phyloP scores from a whole-genome alignment of 2,329 filamentous ascomycete genomes.

The Endocalyx cinctus region DNA sequence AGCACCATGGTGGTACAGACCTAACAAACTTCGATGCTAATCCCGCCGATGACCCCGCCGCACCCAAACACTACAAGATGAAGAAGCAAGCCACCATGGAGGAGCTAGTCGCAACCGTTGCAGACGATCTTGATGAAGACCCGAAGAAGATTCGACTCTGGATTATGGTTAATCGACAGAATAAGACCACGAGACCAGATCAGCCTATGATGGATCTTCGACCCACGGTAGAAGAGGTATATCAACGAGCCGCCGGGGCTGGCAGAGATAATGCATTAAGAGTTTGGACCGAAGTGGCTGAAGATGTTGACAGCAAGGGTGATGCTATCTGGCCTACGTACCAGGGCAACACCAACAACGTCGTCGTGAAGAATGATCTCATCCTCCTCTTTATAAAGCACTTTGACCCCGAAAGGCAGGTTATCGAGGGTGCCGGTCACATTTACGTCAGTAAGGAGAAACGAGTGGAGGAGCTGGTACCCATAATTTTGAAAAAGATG shows the following conservation, averaged over 20 bases:
- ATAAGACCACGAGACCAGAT: constrained; percentile 91
- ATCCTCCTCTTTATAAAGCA: constrained; percentile 90
- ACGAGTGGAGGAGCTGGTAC: constrained; percentile 79
- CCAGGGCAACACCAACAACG: constrained; percentile 51
- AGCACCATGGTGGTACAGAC: constrained; percentile 77
- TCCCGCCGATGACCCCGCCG: constrained; percentile 53
- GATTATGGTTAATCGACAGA: constrained; percentile 98
- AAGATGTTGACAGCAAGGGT: constrained; percentile 62
- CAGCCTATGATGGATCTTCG: constrained; percentile 74
- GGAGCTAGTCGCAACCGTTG: constrained; percentile 69
- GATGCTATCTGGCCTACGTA: constrained; percentile 67
- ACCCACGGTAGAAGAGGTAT: constrained; percentile 71
- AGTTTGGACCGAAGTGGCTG: constrained; percentile 79
- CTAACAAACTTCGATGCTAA: constrained; percentile 64
- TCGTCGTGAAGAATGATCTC: constrained; percentile 53
- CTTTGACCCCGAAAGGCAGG: constrained; percentile 76
- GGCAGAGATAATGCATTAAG: constrained; percentile 69
- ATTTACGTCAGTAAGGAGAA: constrained; percentile 84
- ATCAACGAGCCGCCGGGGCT: constrained; percentile 43
- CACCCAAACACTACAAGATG: constrained; percentile 68
- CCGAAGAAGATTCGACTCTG: constrained; percentile 74
- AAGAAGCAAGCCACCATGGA: constrained; percentile 70
- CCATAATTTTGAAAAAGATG: constrained; percentile 77
- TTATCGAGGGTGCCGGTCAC: constrained; percentile 71
- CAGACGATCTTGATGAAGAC: constrained; percentile 63